These are phyloP conservation scores for Dactylellina leptospora DNA, from an alignment of 2,329 filamentous ascomycete genomes.

Conservation along the genomic window DNA sequence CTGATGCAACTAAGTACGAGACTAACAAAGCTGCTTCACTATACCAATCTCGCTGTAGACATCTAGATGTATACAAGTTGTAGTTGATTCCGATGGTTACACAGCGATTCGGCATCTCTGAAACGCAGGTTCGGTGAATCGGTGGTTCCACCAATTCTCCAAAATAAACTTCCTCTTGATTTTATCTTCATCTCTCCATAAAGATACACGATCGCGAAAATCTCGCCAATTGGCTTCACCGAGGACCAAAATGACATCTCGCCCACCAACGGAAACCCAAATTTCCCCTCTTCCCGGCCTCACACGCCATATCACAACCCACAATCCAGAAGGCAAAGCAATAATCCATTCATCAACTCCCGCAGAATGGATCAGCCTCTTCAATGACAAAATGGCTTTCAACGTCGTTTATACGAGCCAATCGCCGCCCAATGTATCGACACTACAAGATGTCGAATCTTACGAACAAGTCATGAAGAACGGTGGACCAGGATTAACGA, in stretches of 20 bases:
- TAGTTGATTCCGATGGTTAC: too few species aligned
- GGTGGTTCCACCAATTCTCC: too few species aligned
- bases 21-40: too few species aligned
- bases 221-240: neutral
- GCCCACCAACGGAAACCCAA: slow-evolving; percentile 16
- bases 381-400: slow-evolving; percentile 60
- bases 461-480: slow-evolving; percentile 56
- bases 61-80: too few species aligned
- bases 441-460: slow-evolving; percentile 59
- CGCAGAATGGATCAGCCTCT: slow-evolving; percentile 55
- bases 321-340: slow-evolving; percentile 60
- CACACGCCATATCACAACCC: slow-evolving; percentile 60
- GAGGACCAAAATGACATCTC: neutral
- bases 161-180: too few species aligned
- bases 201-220: neutral
- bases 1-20: too few species aligned
- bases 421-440: slow-evolving; percentile 60
- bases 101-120: too few species aligned
- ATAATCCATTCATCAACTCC: slow-evolving; percentile 58
- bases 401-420: slow-evolving; percentile 62
- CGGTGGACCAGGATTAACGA: slow-evolving; percentile 41
- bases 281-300: slow-evolving; percentile 10
- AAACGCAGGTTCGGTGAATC: too few species aligned
- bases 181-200: neutral
- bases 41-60: too few species aligned